Evolutionary conservation across 2,329 filamentous ascomycete species (phyloP).

Genomic region (Cordyceps militaris): DNA sequence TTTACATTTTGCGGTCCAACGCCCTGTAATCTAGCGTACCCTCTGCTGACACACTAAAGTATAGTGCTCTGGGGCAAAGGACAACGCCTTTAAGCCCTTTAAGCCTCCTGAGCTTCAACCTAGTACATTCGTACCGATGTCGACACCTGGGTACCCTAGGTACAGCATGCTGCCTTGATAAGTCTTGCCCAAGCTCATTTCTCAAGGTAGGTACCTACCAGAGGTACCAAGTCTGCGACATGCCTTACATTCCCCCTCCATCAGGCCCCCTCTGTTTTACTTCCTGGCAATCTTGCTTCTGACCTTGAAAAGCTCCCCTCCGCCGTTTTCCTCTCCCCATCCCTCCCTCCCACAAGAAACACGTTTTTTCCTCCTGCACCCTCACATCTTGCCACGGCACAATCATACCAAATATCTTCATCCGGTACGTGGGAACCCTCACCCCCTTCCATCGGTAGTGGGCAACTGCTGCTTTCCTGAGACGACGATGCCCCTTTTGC

Average conservation of each 20-base stretch:
- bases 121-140: background rate
- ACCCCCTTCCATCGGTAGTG: background rate
- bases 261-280: conserved; percentile 8
- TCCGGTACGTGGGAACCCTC: background rate
- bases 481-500: background rate
- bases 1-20: background rate
- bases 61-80: no score
- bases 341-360: conserved; percentile 3
- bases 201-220: background rate
- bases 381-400: background rate
- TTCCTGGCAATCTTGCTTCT: conserved; percentile 9
- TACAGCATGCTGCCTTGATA: background rate
- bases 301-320: conserved; percentile 4
- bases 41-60: no score
- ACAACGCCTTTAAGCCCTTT: no score
- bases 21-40: background rate
- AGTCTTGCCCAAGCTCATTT: background rate
- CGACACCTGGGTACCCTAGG: background rate
- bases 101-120: no score
- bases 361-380: conserved; percentile 3
- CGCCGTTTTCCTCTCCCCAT: background rate
- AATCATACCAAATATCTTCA: background rate
- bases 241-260: conserved; percentile 1
- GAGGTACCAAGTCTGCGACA: background rate
- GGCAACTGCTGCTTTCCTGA: background rate